These are phyloP conservation scores for Neopestalotiopsis sp. DNA, from an alignment of 2,329 filamentous ascomycete genomes.

Conservation along the genomic window DNA sequence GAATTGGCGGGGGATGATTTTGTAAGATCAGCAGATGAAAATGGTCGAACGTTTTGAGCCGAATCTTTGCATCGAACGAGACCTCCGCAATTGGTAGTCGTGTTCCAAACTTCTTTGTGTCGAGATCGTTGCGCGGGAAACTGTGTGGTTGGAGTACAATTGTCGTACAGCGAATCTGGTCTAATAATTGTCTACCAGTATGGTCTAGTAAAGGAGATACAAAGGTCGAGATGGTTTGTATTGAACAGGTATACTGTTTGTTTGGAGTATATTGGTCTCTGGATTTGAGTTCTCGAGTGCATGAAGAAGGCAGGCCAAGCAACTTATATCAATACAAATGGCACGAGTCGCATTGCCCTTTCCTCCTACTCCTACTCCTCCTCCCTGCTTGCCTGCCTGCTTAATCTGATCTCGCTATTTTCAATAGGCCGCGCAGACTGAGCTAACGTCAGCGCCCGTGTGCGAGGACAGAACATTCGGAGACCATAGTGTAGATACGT, in stretches of 20 bases:
- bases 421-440: background rate
- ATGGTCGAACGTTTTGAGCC: background rate
- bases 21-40: background rate
- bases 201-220: background rate
- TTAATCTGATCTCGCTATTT: background rate
- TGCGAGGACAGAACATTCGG: background rate
- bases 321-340: background rate
- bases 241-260: constrained; percentile 7
- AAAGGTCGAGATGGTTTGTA: background rate
- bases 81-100: background rate
- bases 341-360: background rate
- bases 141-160: background rate
- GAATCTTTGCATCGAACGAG: background rate
- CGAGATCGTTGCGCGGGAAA: background rate
- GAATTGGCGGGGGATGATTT: background rate
- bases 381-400: background rate
- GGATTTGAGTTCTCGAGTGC: background rate
- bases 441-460: background rate
- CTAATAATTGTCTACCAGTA: background rate
- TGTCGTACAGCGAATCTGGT: background rate
- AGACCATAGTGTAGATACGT: background rate
- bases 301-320: background rate
- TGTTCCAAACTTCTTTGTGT: background rate
- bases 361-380: background rate
- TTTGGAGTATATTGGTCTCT: background rate